Evolutionary conservation across 192 early-diverging fungal genomes (phyloP), one percentile per base, ranked within the genome.

Genomic region (Umbelopsis ramanniana): DNA sequence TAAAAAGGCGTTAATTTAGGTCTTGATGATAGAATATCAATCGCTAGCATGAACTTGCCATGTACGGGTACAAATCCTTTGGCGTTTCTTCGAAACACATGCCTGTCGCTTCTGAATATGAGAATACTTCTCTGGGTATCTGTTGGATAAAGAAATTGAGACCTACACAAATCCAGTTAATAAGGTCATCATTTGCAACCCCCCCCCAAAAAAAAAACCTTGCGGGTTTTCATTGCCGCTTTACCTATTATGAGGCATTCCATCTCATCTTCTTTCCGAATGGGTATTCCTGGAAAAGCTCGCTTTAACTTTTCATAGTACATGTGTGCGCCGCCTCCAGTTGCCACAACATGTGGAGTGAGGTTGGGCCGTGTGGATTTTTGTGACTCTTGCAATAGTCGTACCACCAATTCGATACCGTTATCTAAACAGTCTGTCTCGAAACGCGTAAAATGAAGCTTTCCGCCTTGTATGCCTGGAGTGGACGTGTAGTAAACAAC

Each of bases 191-290:
- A 43, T 12, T 50, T 10, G 5, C 46, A 46, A 46, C 48, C 2
- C 15, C 46, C 37, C 21, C 54, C 38, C 38, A 8, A 3, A 8
- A 8, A 3, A 40, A 7, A 12, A 12, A 7, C 6, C 11, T 4
- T 43, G 40, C 6, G 6, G n/a, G 8, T 1, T 46, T 26, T 29
- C 24, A n/a, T n/a, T 23, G 19, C 35, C 35, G 33, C 50, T 33
- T 63, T 73, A 89, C 88, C 92, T 33, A 86, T 81, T 55, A 91
- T 90, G 52, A 94, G 75, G 69, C 93, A 95, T 69, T 93, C 92
- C 94, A 98, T 97, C 81, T 98, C 96, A 68, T 98, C 96, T 79
- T 96, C 95, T 33, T 91, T 87, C 38, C 94, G 85, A 55, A 96
- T 86, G 43, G 81, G 84, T 8, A 92, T 93, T 6, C 90, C 92